Percentiles rank a stretch among this genome's conserved stretches.
phyloP scores from a whole-genome alignment of 768 basidiomycete species.

The Auriscalpium orientale region DNA sequence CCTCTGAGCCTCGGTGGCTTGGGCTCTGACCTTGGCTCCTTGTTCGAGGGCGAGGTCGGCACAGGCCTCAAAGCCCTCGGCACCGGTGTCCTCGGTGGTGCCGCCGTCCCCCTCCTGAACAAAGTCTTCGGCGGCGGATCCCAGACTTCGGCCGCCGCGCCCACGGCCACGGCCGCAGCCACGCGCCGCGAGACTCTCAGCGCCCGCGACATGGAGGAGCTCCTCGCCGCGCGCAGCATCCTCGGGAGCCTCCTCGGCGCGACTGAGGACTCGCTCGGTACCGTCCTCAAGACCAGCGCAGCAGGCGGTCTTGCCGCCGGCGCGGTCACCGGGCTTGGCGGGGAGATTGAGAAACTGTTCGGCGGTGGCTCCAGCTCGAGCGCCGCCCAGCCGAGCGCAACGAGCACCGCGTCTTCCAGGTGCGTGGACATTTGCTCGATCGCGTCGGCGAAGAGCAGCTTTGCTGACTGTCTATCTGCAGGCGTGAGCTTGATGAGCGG shows the following conservation, averaged over 20 bases:
- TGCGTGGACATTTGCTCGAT: no score
- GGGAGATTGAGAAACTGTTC: background rate
- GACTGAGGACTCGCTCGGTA: background rate
- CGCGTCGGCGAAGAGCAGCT: no score
- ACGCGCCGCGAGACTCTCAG: no score
- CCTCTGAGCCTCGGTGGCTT: no score
- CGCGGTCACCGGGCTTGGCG: background rate
- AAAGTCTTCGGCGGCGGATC: background rate
- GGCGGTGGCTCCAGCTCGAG: background rate
- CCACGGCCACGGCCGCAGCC: no score
- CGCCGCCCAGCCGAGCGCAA: no score
- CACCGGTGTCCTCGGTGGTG: background rate
- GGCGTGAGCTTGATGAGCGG: no score
- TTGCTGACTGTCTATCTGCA: no score
- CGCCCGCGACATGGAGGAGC: background rate
- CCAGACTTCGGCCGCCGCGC: background rate
- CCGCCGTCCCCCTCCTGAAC: background rate
- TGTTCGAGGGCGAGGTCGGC: no score
- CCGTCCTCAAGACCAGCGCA: background rate
- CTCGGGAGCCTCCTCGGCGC: background rate
- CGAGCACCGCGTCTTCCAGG: no score
- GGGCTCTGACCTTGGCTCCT: no score
- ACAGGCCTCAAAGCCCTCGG: background rate
- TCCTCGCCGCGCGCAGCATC: background rate
- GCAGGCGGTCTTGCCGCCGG: background rate